phyloP scores from a whole-genome alignment of 2,329 filamentous ascomycete genomes.

The Cladobotryum protrusum region DNA sequence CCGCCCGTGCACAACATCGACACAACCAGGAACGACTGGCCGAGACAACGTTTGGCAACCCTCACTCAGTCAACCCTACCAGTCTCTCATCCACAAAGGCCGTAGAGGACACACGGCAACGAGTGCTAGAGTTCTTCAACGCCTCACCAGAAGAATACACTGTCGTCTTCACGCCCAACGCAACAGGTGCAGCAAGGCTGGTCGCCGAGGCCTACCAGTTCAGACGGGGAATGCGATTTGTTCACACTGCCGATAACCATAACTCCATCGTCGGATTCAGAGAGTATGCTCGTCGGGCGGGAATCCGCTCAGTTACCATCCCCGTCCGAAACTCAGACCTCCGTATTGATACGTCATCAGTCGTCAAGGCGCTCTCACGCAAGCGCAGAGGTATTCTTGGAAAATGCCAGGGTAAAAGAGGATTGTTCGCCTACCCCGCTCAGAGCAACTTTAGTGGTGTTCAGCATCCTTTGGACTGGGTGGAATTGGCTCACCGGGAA shows the following conservation, averaged over 20 bases:
- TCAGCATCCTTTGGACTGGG: slow-evolving; percentile 34
- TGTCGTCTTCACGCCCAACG: slow-evolving; percentile 36
- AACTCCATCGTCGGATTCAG: slow-evolving; percentile 36
- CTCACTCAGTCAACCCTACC: slow-evolving; percentile 34
- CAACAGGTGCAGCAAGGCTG: slow-evolving; percentile 32
- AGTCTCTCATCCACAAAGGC: slow-evolving; percentile 28
- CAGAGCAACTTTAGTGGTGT: slow-evolving; percentile 42
- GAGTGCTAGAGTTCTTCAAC: slow-evolving; percentile 28
- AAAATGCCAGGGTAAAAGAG: slow-evolving; percentile 8
- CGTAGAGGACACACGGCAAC: slow-evolving; percentile 25
- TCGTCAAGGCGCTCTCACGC: slow-evolving; percentile 15
- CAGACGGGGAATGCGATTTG: slow-evolving; percentile 17
- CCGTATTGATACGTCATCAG: slow-evolving; percentile 19
- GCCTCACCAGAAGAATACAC: slow-evolving; percentile 32
- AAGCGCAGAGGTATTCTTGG: neutral
- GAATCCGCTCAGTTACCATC: slow-evolving; percentile 25
- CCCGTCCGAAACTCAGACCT: slow-evolving; percentile 22
- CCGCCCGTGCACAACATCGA: slow-evolving; percentile 25
- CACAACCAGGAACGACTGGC: slow-evolving; percentile 26
- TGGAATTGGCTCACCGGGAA: slow-evolving; percentile 26
- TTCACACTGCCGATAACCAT: slow-evolving; percentile 36
- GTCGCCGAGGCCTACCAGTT: slow-evolving; percentile 36
- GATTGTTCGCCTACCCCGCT: slow-evolving; percentile 40
- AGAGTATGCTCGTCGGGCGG: slow-evolving; percentile 25
- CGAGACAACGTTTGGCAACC: slow-evolving; percentile 31